A percentile compares a stretch with the other conserved stretches of the same genome.
Evolutionary conservation across 2,329 filamentous ascomycete species (phyloP).

Genomic region (Colletotrichum nymphaeae): DNA sequence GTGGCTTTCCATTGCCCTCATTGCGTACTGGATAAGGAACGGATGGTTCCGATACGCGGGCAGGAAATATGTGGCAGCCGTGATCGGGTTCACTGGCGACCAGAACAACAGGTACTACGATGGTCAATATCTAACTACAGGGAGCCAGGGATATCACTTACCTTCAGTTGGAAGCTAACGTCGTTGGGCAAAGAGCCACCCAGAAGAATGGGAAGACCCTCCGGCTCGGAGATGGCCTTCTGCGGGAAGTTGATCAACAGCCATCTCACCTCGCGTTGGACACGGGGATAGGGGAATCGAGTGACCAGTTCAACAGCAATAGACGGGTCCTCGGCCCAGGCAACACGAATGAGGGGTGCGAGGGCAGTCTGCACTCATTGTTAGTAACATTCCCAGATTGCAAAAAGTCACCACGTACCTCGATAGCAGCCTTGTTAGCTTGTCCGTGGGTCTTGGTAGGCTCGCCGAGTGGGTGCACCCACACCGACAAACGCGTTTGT

Average conservation of each 20-base stretch:
- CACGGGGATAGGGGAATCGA: slow-evolving; percentile 80
- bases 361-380: slow-evolving; percentile 60
- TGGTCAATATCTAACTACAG: slow-evolving; percentile 42
- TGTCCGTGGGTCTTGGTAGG: slow-evolving; percentile 49
- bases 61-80: slow-evolving; percentile 92
- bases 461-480: slow-evolving; percentile 82
- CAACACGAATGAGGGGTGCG: slow-evolving; percentile 77
- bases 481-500: slow-evolving; percentile 84
- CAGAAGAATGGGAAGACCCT: slow-evolving; percentile 85
- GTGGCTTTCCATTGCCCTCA: slow-evolving; percentile 93
- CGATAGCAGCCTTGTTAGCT: slow-evolving; percentile 40
- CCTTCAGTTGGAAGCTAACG: slow-evolving; percentile 86
- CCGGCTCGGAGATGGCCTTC: slow-evolving; percentile 82
- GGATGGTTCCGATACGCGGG: slow-evolving; percentile 92
- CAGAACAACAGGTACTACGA: slow-evolving; percentile 88
- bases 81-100: slow-evolving; percentile 91
- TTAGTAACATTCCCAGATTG: neutral
- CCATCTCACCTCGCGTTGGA: slow-evolving; percentile 82
- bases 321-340: slow-evolving; percentile 87
- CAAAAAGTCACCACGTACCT: slow-evolving; percentile 45
- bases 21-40: slow-evolving; percentile 95
- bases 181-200: slow-evolving; percentile 81
- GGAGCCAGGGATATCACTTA: slow-evolving; percentile 45
- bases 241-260: slow-evolving; percentile 86
- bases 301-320: slow-evolving; percentile 87